Evolutionary conservation across 1,284 basidiomycete genomes (phyloP), one percentile per base, ranked within the genome.

Genomic region (Termitomyces sp.): DNA sequence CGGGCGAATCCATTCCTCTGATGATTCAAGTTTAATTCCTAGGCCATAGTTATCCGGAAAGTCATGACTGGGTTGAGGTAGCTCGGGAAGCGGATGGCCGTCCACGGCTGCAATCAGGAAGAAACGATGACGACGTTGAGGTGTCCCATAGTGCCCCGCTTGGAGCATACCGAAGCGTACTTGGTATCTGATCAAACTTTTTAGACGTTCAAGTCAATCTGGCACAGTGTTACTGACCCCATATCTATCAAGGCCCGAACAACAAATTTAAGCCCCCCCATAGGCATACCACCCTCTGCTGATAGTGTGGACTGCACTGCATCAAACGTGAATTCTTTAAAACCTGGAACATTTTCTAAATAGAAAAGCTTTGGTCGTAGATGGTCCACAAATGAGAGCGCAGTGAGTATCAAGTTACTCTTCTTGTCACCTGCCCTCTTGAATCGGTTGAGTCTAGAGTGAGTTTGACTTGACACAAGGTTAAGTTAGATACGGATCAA

Each of bases 331-430:
- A 75, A 85, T 12, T 64, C 68, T 1, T 88, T 62, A 62, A 90
- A 89, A 0, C 88, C 88, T 0, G 79, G 73, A 10, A 90, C 88
- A 61, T 90, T 90, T 66, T 90, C 88, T 44, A 90, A 80, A 58
- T 84, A 76, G 56, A 79, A 81, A 53, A 79, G 81, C n/a, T 72
- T 70, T 0, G 89, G 87, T 31, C 69, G 67, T 26, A 84, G 69
- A 48, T 78, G 76, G 58, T 90, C 86, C 1, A 90, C 73, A 64
- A 74, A 86, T 1, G 87, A 84, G 3, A 89, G 68, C 0, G 82
- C 70, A 1, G 75, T 82, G 10, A 84, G 67, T 39, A 84, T 77
- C 1, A 84, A 63, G 58, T 78, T 81, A 56, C 76, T 82, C 62
- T 83, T 81, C 15, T 61, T 62, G 59, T 86, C 83, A 47, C 77